Evolutionary conservation across 768 basidiomycete genomes (phyloP), one percentile per base, ranked within the genome.

Genomic region (Suillus subluteus): DNA sequence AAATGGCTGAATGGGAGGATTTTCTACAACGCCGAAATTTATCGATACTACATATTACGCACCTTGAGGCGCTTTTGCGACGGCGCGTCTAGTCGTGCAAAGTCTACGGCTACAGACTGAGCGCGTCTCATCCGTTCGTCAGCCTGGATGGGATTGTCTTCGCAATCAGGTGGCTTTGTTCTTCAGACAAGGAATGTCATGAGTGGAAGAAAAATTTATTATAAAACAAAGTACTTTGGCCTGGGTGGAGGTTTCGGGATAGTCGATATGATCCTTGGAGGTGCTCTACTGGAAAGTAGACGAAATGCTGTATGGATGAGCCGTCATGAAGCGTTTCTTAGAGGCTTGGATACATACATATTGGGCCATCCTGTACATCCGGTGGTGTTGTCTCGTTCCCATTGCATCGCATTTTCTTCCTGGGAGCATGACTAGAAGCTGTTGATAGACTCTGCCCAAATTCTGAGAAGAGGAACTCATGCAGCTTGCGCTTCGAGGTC

Each of bases 121-220:
- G 87, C 81, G 26, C 74, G 80, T 63, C 71, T 71, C 67, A 72
- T 73, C 58, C 87, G 83, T 62, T 78, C 71, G 54, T 77, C 68
- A n/a, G 86, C 86, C 69, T 82, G 78, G 16, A 43, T 68, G 58
- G 78, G 73, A 58, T 72, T 79, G 68, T 88, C 87, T 70, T 88
- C 87, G 6, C 70, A 78, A 38, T 83, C 83, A 1, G 86, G 87
- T 64, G 81, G 84, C 50, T 77, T 79, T 30, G 80, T 81, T 69
- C 86, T 87, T 62, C n/a, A 13, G 26, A 13, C 16, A 40, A 62
- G 6, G 13, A 35, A 63, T 65, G 46, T 58, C 4, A 7, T 58
- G 37, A 58, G 15, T 26, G 5, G 21, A n/a, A 16, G 9, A n/a
- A 30, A 18, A 30, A 16, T 6, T 30, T 32, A 18, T 41, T 55